Percentiles rank a stretch among this genome's conserved stretches.
Conservation (phyloP, 2,329 filamentous ascomycete species). For the Xylariaceae sp. region DNA sequence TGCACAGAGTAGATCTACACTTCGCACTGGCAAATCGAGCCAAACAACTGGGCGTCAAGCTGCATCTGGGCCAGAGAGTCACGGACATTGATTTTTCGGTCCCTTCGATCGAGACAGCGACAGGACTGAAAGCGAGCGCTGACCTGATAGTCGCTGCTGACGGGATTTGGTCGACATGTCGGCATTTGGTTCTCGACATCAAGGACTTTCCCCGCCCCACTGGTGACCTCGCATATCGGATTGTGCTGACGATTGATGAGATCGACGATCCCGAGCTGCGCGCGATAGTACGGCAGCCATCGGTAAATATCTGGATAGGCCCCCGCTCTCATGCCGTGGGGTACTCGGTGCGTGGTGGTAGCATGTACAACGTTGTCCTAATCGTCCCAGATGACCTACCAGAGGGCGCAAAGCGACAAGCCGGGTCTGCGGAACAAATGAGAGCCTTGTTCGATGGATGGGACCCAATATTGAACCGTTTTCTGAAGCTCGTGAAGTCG, state of each 20-base stretch:
- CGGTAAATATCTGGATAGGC: conserved; percentile 59
- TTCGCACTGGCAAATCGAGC: conserved; percentile 47
- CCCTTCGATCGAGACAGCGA: conserved; percentile 37
- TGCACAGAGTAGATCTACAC: conserved; percentile 60
- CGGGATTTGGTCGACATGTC: conserved; percentile 56
- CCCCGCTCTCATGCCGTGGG: conserved; percentile 56
- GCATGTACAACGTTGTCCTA: conserved; percentile 61
- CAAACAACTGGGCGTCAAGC: conserved; percentile 45
- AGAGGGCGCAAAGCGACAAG: conserved; percentile 43
- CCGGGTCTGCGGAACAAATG: conserved; percentile 57
- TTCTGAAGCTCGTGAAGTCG: conserved; percentile 46
- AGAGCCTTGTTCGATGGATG: conserved; percentile 53
- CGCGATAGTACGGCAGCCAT: conserved; percentile 47
- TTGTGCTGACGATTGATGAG: conserved; percentile 50
- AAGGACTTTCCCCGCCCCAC: conserved; percentile 49
- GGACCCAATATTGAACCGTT: conserved; percentile 52
- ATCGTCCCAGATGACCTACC: conserved; percentile 60
- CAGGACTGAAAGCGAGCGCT: conserved; percentile 37
- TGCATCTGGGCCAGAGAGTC: conserved; percentile 46
- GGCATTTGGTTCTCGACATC: conserved; percentile 42
- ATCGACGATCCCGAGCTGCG: conserved; percentile 47
- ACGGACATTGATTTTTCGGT: conserved; percentile 43
- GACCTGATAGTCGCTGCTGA: conserved; percentile 60
- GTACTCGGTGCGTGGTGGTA: conserved; percentile 55
- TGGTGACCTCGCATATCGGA: conserved; percentile 60